phyloP scores from a whole-genome alignment of 441 rosid species.

The Flueggea neowawraea region DNA sequence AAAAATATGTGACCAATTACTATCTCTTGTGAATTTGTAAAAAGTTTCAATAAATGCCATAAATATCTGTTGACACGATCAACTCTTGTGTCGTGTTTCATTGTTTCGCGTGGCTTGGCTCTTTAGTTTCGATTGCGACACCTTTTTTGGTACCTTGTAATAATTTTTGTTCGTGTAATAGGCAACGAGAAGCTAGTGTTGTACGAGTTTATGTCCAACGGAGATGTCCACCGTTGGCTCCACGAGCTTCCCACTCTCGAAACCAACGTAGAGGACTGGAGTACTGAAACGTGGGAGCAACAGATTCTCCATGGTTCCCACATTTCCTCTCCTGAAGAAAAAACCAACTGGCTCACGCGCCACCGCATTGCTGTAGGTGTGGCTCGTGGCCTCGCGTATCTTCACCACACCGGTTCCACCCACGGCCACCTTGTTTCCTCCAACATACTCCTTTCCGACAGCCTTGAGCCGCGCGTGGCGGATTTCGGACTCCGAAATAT shows the following conservation, averaged over 20 bases:
- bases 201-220: constrained; percentile 81
- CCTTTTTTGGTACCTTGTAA: background rate
- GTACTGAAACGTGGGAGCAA: constrained; percentile 84
- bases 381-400: constrained; percentile 85
- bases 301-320: constrained; percentile 8
- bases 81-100: no score
- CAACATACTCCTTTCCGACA: constrained; percentile 69
- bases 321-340: constrained; percentile 46
- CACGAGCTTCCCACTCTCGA: constrained; percentile 87
- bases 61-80: no score
- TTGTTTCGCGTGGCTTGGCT: no score
- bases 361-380: constrained; percentile 79
- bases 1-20: no score
- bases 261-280: constrained; percentile 93
- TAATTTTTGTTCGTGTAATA: constrained; percentile 7
- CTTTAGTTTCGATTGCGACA: no score
- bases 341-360: constrained; percentile 69
- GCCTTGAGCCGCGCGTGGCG: constrained; percentile 72
- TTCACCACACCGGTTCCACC: constrained; percentile 75
- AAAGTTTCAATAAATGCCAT: no score
- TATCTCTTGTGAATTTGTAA: no score
- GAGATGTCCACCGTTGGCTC: constrained; percentile 89
- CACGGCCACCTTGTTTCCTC: constrained; percentile 83
- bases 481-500: constrained; percentile 59
- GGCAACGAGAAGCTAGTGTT: constrained; percentile 83